These are phyloP conservation scores for Ogataea siamensis DNA, from an alignment of 805 yeast genomes.

Conservation along the genomic window DNA sequence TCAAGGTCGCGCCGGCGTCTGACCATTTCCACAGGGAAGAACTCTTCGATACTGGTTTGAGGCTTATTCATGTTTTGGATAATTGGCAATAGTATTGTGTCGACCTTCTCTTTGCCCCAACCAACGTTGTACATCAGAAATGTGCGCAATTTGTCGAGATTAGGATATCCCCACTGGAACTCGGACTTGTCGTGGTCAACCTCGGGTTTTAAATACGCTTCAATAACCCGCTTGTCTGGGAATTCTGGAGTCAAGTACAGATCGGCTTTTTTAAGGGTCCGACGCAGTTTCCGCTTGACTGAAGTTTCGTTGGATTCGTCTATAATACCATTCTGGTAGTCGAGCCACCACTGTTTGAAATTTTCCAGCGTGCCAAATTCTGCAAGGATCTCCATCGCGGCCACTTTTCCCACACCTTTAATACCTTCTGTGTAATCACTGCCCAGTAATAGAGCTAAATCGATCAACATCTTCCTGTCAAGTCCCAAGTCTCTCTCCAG, in stretches of 20 bases:
- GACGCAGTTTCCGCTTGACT: conserved; percentile 57
- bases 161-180: conserved; percentile 90
- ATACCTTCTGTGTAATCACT: conserved; percentile 95
- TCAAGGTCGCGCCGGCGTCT: conserved; percentile 44
- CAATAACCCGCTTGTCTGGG: conserved; percentile 65
- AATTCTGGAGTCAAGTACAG: conserved; percentile 58
- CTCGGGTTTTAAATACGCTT: conserved; percentile 77
- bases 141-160: conserved; percentile 71
- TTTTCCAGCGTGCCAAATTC: conserved; percentile 56
- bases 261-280: conserved; percentile 50
- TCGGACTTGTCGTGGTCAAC: conserved; percentile 78
- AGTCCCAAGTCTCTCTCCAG: conserved; percentile 66
- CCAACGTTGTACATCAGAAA: conserved; percentile 70
- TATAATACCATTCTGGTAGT: conserved; percentile 40
- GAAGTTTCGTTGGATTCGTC: conserved; percentile 42
- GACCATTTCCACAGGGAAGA: conserved; percentile 60
- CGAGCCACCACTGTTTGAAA: conserved; percentile 59
- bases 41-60: conserved; percentile 63
- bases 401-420: conserved; percentile 91
- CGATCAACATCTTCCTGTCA: conserved; percentile 61
- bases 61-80: conserved; percentile 73
- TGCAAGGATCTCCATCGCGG: conserved; percentile 85
- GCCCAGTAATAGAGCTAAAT: conserved; percentile 80
- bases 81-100: conserved; percentile 82
- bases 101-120: conserved; percentile 75